These are phyloP conservation scores for Fusarium praegraminearum DNA, from an alignment of 2,329 filamentous ascomycete genomes.

Conservation along the genomic window DNA sequence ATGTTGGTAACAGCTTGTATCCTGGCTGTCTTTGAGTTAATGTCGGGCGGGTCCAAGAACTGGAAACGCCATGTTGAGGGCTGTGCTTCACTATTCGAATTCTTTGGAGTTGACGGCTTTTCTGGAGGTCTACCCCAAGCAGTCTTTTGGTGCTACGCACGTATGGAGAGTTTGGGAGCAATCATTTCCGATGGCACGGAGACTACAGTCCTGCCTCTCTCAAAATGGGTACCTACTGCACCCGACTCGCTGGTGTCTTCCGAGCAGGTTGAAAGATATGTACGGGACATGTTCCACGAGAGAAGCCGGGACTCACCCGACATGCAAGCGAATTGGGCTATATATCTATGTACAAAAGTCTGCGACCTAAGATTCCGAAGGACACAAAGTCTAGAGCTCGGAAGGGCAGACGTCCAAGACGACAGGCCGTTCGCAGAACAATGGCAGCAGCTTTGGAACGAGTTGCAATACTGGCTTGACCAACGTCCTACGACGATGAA, in stretches of 20 bases:
- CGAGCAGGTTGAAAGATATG: constrained; percentile 21
- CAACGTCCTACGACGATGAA: constrained; percentile 56
- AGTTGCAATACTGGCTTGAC: constrained; percentile 60
- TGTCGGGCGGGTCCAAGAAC: constrained; percentile 61
- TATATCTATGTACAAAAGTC: constrained; percentile 64
- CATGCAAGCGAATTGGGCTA: constrained; percentile 66
- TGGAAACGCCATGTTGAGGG: constrained; percentile 69
- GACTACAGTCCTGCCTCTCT: constrained; percentile 61
- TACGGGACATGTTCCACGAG: constrained; percentile 44
- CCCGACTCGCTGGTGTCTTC: constrained; percentile 19
- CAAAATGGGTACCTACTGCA: constrained; percentile 58
- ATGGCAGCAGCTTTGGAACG: constrained; percentile 60
- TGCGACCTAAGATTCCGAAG: constrained; percentile 58
- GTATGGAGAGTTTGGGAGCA: constrained; percentile 65
- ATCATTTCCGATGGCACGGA: constrained; percentile 64
- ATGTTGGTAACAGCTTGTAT: constrained; percentile 62
- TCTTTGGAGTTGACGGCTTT: constrained; percentile 62
- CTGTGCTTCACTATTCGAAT: constrained; percentile 64
- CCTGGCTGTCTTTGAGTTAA: constrained; percentile 61
- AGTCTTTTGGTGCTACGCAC: constrained; percentile 69
- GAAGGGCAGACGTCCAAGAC: constrained; percentile 53
- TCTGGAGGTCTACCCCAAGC: constrained; percentile 60
- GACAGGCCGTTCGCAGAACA: constrained; percentile 53
- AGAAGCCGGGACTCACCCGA: constrained; percentile 54
- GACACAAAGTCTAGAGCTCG: constrained; percentile 55